Evolutionary conservation across 495 filamentous ascomycete species (phyloP), one percentile per base, ranked within the genome.

Genomic region (Penicillium taxi): DNA sequence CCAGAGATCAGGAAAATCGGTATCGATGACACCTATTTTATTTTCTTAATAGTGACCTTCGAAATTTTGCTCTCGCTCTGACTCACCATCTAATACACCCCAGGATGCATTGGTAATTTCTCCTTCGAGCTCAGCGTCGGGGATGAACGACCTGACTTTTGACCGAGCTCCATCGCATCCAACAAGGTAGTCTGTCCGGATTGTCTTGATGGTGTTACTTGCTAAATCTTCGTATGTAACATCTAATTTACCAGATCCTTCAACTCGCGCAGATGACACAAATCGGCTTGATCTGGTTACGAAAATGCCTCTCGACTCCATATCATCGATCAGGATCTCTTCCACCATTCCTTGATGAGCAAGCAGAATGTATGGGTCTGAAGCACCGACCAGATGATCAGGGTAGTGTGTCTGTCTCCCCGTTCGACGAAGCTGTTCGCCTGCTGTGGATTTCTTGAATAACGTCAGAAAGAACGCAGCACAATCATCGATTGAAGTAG

Each of bases 311-410:
- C 76, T 64, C 38, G 68, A 63, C 31, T 60, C 56, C 39, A 85
- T 59, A 43, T 86, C 81, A 9, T 78, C 61, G 27, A 82, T 66
- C 48, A 86, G 74, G 8, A 81, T 41, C 27, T 73, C 67, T 56
- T 86, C 82, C 0, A 85, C 63, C 72, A 84, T 81, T 8, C 81
- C 82, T 56, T 86, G 82, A 46, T 86, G 82, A 7, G 80, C 78
- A 0, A 84, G 70, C 3, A 85, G 61, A 25, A 84, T 80, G 41
- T 80, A 86, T 5, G 79, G 78, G 37, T 86, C 79, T 14, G 77
- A 61, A 7, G 82, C 73, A 44, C 84, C 82, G 20, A 84, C 81
- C 28, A 84, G 76, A 39, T 70, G 71, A 0, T 63, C 62, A 3
- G 82, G 82, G 56, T 83, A 86, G 52, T 81, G 81, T 3, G 70